Base-by-base conservation (phyloP, 1,284 basidiomycete species). In the Ceratobasidium sp. region DNA sequence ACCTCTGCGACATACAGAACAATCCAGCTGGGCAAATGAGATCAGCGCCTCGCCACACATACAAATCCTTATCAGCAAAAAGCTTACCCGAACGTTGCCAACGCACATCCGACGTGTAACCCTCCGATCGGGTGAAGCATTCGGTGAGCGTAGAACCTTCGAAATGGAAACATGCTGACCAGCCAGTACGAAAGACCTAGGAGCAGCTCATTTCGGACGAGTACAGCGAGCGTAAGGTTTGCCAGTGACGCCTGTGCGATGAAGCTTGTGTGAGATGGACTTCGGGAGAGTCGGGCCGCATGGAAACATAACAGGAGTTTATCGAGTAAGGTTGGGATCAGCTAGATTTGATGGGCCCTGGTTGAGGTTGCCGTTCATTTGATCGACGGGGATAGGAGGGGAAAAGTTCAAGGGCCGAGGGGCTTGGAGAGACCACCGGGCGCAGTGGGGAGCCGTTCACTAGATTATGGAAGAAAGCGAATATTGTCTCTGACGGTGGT, bases 271-370 rank as follows among this genome's bases (percentile, higher is more conserved):
- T 64, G 75, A 42, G 66, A 63, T 20, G 64, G 64, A n/a, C 64
- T 55, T 2, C 49, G 42, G 39, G 75, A 64, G 26, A 77, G 75
- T 40, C 33, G 26, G 75, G 75, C 75, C 26, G 60, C 10, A 23
- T 64, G 75, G n/a, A 77, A 49, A 26, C 55, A 68, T 13, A 77
- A 63, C 18, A 64, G 75, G 20, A 77, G 39, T 26, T 77, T 77
- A 40, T 53, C 28, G 23, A n/a, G 68, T 49, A 49, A 63, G 18
- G 64, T 60, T 63, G 68, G 56, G n/a, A 68, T 77, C 73, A 63
- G 67, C 73, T 63, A 77, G 18, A 77, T 77, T n/a, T 77, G 75
- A 61, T 77, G 75, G 5, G 75, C 75, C 75, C 75, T 77, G 75
- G 26, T 60, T 49, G 18, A 49, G 46, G 33, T 18, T 12, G 12